These are phyloP conservation scores for Gossypium anomalum DNA, from an alignment of 345 rosid species.

Conservation along the genomic window DNA sequence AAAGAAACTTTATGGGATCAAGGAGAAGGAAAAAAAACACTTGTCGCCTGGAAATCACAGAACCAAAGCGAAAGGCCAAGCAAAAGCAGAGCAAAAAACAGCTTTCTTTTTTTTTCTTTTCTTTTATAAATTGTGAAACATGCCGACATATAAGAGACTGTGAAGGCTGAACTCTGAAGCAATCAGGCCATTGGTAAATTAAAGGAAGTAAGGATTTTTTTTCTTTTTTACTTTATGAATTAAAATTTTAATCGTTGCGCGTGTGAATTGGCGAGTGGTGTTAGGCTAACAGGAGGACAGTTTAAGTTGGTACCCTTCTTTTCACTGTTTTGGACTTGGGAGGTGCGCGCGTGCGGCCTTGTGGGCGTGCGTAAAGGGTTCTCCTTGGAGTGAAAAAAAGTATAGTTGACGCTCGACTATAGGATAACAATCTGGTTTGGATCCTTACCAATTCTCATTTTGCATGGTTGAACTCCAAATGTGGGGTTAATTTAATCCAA, in stretches of 20 bases:
- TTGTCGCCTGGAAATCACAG: constrained; percentile 77
- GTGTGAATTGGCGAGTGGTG: constrained; percentile 2
- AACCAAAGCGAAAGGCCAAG: constrained; percentile 22
- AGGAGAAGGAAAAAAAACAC: constrained; percentile 40
- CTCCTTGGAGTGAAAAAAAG: not conserved
- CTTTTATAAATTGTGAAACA: constrained; percentile 14
- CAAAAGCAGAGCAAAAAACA: constrained; percentile 34
- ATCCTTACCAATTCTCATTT: no score
- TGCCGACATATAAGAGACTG: constrained; percentile 66
- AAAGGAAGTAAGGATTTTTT: not conserved
- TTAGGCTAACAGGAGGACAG: not conserved
- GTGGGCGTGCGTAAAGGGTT: not conserved
- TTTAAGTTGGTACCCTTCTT: not conserved
- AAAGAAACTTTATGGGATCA: constrained; percentile 26
- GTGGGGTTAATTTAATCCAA: no score
- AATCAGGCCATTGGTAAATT: constrained; percentile 21
- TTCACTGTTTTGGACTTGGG: not conserved
- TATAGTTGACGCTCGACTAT: no score
- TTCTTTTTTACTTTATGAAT: not conserved
- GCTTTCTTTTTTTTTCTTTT: constrained; percentile 38
- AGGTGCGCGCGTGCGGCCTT: constrained; percentile 6
- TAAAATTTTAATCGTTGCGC: not conserved
- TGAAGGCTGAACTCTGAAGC: constrained; percentile 18
- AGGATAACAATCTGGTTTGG: no score
- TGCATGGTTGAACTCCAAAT: no score